Base-by-base conservation (phyloP, 1,284 basidiomycete genomes). In the Coniferiporia sulphurascens region DNA sequence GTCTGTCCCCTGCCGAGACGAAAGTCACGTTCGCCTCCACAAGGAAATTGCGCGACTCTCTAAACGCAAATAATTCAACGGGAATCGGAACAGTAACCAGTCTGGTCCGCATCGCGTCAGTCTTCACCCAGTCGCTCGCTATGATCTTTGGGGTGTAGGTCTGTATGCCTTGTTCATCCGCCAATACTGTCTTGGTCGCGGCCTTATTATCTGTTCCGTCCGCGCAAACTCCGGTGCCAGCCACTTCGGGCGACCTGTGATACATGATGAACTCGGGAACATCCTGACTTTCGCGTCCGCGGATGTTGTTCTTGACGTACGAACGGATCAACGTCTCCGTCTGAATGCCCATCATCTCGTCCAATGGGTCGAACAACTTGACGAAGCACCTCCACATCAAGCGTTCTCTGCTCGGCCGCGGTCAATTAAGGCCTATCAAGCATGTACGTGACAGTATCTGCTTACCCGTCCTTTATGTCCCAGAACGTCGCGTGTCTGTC, bases 401-500 rank as follows among this genome's bases (percentile, higher is more conserved):
- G 22, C 9, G 36, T 13, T 48, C n/a, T n/a, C 54, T 45, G 15
- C 17, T 15, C 21, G n/a, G 32, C 9, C 13, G 21, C 35, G 12
- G 13, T 15, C 21, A 12, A 41, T 41, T 10, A 41, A 41, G 9
- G 15, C 38, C 3, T 41, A 8, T 10, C 38, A 3, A 8, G 15
- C 38, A 41, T 27, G 2, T 8, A 41, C 12, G 9, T 41, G 38
- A 15, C 38, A 41, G 5, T 27, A 27, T 27, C 27, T 50, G 48
- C 50, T 52, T n/a, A 55, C 54, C 44, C 54, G 45, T 48, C 43
- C 36, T 55, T 17, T 10, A 35, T 45, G 21, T 55, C 54, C 55
- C 55, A 51, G 34, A 22, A 50, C 2, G 48, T 51, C 9, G 35
- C n/a, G 21, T 49, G 46, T 7, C 17, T 35, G 6, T 49, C 48